Evolutionary conservation across 2,329 filamentous ascomycete species (phyloP).

Genomic region (Golovinomyces cichoracearum): DNA sequence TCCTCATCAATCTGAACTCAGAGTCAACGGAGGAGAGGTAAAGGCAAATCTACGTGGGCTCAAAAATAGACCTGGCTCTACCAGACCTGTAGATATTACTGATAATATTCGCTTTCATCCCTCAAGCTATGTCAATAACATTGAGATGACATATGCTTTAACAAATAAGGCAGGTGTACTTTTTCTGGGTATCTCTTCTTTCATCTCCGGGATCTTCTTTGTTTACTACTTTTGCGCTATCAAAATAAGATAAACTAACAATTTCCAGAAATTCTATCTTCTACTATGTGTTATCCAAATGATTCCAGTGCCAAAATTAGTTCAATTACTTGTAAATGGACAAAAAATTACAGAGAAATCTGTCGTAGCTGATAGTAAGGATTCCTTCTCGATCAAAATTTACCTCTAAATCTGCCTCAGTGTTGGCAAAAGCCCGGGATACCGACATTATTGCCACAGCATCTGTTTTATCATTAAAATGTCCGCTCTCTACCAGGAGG

Average conservation of each 20-base stretch:
- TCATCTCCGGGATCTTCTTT: constrained; percentile 5
- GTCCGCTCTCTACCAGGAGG: constrained; percentile 66
- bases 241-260: constrained; percentile 6
- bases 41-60: constrained; percentile 83
- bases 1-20: constrained; percentile 75
- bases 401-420: constrained; percentile 20
- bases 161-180: constrained; percentile 47
- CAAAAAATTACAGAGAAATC: constrained; percentile 54
- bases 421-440: constrained; percentile 58
- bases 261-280: constrained; percentile 40
- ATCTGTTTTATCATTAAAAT: constrained; percentile 70
- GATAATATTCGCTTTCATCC: constrained; percentile 42
- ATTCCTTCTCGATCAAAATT: background rate
- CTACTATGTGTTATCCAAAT: constrained; percentile 51
- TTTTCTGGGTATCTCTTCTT: constrained; percentile 9
- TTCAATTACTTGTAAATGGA: constrained; percentile 35
- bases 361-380: constrained; percentile 62
- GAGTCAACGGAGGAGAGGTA: constrained; percentile 65
- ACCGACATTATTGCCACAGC: constrained; percentile 75
- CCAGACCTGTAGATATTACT: constrained; percentile 78
- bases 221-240: constrained; percentile 4
- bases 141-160: constrained; percentile 76
- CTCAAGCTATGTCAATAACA: constrained; percentile 37
- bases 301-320: constrained; percentile 44
- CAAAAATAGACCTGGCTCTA: constrained; percentile 90